Evolutionary conservation across 257 asterid genomes (phyloP).

Genomic region (Solanum sitiens): DNA sequence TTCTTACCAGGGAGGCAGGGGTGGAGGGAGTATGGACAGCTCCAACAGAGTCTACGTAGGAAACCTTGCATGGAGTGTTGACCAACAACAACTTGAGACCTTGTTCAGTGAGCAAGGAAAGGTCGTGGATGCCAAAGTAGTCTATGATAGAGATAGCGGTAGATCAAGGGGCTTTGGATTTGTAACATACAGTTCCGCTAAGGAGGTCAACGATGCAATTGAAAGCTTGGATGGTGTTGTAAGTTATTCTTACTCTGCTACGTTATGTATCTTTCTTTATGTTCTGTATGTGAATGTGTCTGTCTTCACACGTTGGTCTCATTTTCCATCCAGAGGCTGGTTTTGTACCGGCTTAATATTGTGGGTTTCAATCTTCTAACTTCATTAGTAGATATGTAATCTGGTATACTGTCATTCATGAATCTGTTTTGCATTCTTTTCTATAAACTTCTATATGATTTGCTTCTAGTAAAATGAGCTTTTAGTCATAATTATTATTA

Average conservation of each 20-base stretch:
- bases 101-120: constrained; percentile 67
- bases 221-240: constrained; percentile 63
- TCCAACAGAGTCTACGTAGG: constrained; percentile 63
- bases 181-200: constrained; percentile 55
- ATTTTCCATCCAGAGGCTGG: background rate
- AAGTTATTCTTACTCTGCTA: constrained; percentile 11
- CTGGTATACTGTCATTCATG: background rate
- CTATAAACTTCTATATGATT: background rate
- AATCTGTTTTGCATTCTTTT: background rate
- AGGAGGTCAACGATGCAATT: constrained; percentile 62
- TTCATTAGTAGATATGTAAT: background rate
- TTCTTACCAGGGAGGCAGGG: constrained; percentile 45
- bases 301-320: background rate
- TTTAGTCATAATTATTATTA: background rate
- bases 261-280: background rate
- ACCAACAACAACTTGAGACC: constrained; percentile 53
- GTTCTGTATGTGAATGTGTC: background rate
- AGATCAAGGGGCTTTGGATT: constrained; percentile 93
- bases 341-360: background rate
- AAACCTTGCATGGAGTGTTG: constrained; percentile 89
- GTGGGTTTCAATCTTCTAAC: background rate
- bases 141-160: constrained; percentile 78
- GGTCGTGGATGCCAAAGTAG: constrained; percentile 80
- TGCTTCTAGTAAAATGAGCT: background rate
- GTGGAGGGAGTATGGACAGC: constrained; percentile 32